Percentiles rank a stretch among this genome's conserved stretches.
phyloP scores from a whole-genome alignment of 352 stramenopile genomes.

The Phytophthora hibernalis region DNA sequence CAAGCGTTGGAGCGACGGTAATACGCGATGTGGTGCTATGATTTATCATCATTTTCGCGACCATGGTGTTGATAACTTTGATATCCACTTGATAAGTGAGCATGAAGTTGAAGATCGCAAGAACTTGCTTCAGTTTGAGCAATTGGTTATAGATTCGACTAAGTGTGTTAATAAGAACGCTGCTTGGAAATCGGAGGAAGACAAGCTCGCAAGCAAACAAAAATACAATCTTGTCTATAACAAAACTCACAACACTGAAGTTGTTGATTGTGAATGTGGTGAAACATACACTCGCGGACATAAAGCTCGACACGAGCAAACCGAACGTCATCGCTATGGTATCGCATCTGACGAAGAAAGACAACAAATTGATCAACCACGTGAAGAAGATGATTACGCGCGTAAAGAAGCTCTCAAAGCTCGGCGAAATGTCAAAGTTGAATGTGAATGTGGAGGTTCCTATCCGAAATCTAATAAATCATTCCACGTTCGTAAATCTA shows the following conservation, averaged over 20 bases:
- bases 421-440: conserved; percentile 2
- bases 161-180: conserved; percentile 22
- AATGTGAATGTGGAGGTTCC: conserved; percentile 13
- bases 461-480: conserved; percentile 13
- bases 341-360: conserved; percentile 23
- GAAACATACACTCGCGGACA: conserved; percentile 24
- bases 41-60: conserved; percentile 11
- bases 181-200: conserved; percentile 15
- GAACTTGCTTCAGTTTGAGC: conserved; percentile 15
- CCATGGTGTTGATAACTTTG: conserved; percentile 5
- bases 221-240: neutral
- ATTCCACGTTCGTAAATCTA: conserved; percentile 14
- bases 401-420: conserved; percentile 17
- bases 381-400: conserved; percentile 10
- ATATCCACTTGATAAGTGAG: conserved; percentile 20
- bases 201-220: neutral
- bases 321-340: conserved; percentile 20
- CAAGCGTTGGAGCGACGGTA: neutral
- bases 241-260: neutral
- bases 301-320: conserved; percentile 26
- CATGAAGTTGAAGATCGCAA: conserved; percentile 26
- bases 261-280: conserved; percentile 24
- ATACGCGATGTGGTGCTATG: neutral
- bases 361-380: conserved; percentile 4
- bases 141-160: conserved; percentile 23